Percentiles rank a stretch among this genome's conserved stretches.
phyloP scores from a whole-genome alignment of 129 eudicot genomes.

The Rutidosis leptorrhynchoides region DNA sequence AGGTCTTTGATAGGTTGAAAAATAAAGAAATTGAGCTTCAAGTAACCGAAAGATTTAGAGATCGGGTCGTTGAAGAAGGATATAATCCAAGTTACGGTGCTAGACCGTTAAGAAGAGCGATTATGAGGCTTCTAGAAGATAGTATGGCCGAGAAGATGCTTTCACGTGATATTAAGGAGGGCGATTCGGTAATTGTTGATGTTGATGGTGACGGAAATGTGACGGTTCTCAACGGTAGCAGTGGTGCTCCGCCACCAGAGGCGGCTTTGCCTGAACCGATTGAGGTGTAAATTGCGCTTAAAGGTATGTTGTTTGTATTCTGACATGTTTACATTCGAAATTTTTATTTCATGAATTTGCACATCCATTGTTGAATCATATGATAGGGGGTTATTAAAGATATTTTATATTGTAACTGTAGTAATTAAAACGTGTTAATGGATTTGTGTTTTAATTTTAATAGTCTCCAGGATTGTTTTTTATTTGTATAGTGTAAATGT shows the following conservation, averaged over 20 bases:
- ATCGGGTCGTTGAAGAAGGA: constrained; percentile 78
- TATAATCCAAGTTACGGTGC: constrained; percentile 86
- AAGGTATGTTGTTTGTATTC: constrained; percentile 28
- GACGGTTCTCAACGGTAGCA: constrained; percentile 65
- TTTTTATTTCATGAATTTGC: constrained; percentile 23
- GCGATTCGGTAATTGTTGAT: constrained; percentile 79
- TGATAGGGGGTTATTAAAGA: constrained; percentile 8
- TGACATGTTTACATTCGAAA: constrained; percentile 21
- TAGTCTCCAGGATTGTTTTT: too few species aligned
- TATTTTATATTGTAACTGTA: constrained; percentile 5
- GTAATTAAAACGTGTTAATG: constrained; percentile 18
- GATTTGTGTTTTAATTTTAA: constrained; percentile 9
- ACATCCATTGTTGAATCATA: constrained; percentile 18
- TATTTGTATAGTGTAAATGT: too few species aligned
- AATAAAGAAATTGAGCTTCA: constrained; percentile 63
- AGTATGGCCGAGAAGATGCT: constrained; percentile 96
- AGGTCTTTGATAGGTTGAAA: constrained; percentile 71
- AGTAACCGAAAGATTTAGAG: constrained; percentile 74
- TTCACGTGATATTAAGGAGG: constrained; percentile 74
- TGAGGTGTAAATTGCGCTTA: constrained; percentile 31
- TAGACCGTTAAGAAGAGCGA: constrained; percentile 76
- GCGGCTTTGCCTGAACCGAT: constrained; percentile 63
- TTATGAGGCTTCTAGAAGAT: constrained; percentile 84
- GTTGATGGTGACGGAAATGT: constrained; percentile 76
- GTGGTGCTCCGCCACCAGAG: constrained; percentile 65